Percentiles rank a stretch among this genome's conserved stretches.
Conservation (phyloP, 495 filamentous ascomycete species). For the Hamigera avellanea region DNA sequence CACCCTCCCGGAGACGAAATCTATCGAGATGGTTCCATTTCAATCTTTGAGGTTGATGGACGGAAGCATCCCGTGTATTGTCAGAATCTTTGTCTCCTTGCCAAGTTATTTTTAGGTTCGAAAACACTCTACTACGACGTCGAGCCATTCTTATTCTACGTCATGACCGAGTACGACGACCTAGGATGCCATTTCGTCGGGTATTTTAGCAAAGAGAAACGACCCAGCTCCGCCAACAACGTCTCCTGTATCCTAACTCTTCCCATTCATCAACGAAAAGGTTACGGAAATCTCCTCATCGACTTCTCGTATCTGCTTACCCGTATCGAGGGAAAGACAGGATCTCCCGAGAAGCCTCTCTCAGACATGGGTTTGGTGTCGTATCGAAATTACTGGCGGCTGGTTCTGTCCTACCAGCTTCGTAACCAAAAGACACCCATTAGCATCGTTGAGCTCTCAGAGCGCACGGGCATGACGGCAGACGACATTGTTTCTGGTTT, state of each 20-base stretch:
- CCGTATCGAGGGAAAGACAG: constrained; percentile 83
- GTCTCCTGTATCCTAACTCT: constrained; percentile 94
- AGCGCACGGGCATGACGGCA: constrained; percentile 87
- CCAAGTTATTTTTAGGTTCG: constrained; percentile 91
- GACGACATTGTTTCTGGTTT: constrained; percentile 92
- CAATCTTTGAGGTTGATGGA: constrained; percentile 94
- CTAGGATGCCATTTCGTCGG: constrained; percentile 94
- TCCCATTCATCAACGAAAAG: constrained; percentile 92
- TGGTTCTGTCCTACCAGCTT: constrained; percentile 75
- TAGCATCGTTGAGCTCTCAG: constrained; percentile 71
- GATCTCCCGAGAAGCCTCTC: constrained; percentile 92
- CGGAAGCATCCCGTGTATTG: constrained; percentile 96
- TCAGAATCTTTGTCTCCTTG: constrained; percentile 90
- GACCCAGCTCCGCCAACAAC: constrained; percentile 89
- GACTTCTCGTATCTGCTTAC: constrained; percentile 97
- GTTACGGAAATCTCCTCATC: constrained; percentile 91
- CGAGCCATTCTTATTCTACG: constrained; percentile 96
- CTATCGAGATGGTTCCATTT: constrained; percentile 86
- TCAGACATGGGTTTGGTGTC: constrained; percentile 97
- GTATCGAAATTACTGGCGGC: constrained; percentile 93
- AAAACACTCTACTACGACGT: constrained; percentile 99
- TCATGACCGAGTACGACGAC: constrained; percentile 93
- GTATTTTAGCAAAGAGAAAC: constrained; percentile 98
- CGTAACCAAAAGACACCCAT: constrained; percentile 51
- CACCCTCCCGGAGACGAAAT: constrained; percentile 97